Percentiles rank a stretch among this genome's conserved stretches.
Conservation (phyloP, 345 rosid genomes). For the Diplotaxis tenuifolia region DNA sequence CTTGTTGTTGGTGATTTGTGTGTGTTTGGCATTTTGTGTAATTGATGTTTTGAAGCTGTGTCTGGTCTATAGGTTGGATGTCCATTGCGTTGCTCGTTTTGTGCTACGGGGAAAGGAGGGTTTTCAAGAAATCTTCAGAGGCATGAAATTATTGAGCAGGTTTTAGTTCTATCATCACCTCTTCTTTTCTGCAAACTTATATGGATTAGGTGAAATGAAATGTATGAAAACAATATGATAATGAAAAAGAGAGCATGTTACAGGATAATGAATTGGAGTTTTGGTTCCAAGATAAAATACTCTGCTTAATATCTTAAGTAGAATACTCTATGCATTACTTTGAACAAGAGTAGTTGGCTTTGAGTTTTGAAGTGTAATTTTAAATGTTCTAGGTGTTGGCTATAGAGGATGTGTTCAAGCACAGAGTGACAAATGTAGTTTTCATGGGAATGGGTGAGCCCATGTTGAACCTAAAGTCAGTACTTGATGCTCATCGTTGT, state of each 20-base stretch:
- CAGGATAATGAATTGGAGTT: neutral
- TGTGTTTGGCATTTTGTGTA: constrained; percentile 10
- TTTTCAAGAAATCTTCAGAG: constrained; percentile 82
- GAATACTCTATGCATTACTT: neutral
- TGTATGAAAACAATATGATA: neutral
- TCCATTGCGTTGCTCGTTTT: constrained; percentile 92
- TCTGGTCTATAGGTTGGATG: constrained; percentile 77
- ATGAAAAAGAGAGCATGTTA: neutral
- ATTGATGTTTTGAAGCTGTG: constrained; percentile 19
- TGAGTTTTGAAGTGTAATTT: constrained; percentile 10
- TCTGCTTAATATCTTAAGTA: neutral
- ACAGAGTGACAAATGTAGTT: constrained; percentile 91
- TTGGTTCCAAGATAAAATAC: constrained; percentile 1
- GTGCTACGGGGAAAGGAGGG: constrained; percentile 99
- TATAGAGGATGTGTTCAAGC: constrained; percentile 83
- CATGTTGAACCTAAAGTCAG: constrained; percentile 89
- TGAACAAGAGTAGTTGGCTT: neutral
- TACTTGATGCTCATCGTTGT: constrained; percentile 88
- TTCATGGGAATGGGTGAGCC: constrained; percentile 99
- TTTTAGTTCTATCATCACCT: constrained; percentile 14
- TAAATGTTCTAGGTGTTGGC: constrained; percentile 65
- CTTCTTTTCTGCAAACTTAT: constrained; percentile 14
- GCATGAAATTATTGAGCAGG: constrained; percentile 97
- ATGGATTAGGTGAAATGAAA: constrained; percentile 4
- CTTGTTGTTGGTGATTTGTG: constrained; percentile 5